These are phyloP conservation scores for Fallopia convolvulus DNA, from an alignment of 148 eudicot genomes.

Conservation along the genomic window DNA sequence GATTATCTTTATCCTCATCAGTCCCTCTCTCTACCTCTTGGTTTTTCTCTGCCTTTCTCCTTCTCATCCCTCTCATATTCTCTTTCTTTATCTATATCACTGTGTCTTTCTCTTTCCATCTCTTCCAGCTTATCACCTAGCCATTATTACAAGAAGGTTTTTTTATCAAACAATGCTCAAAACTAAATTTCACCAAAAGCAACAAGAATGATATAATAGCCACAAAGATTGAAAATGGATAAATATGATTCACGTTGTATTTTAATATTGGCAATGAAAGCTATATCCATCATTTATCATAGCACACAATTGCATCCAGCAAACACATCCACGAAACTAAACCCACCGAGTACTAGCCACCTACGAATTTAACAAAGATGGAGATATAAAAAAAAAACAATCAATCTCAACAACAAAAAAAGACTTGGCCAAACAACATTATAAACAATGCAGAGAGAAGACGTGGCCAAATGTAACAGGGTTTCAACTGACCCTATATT, in stretches of 20 bases:
- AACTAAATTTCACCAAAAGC: background rate
- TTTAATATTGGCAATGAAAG: background rate
- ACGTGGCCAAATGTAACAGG: no score
- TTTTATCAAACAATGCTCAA: background rate
- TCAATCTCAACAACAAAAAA: background rate
- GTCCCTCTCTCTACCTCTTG: constrained; percentile 44
- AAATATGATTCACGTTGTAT: background rate
- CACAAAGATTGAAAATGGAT: background rate
- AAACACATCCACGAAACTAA: no score
- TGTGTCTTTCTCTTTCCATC: constrained; percentile 33
- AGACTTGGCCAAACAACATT: no score
- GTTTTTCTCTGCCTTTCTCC: constrained; percentile 43
- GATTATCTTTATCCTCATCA: constrained; percentile 47
- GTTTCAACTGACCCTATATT: no score
- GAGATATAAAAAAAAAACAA: background rate
- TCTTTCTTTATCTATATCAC: constrained; percentile 35
- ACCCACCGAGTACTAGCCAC: no score
- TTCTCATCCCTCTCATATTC: constrained; percentile 36
- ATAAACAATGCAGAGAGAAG: no score
- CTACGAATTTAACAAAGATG: background rate
- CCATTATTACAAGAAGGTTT: background rate
- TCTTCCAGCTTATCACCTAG: constrained; percentile 30
- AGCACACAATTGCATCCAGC: background rate
- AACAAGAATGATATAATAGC: background rate
- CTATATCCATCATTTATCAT: background rate